Evolutionary conservation across 139 green algal species (phyloP).

Genomic region (Tetradesmus lagerheimii): DNA sequence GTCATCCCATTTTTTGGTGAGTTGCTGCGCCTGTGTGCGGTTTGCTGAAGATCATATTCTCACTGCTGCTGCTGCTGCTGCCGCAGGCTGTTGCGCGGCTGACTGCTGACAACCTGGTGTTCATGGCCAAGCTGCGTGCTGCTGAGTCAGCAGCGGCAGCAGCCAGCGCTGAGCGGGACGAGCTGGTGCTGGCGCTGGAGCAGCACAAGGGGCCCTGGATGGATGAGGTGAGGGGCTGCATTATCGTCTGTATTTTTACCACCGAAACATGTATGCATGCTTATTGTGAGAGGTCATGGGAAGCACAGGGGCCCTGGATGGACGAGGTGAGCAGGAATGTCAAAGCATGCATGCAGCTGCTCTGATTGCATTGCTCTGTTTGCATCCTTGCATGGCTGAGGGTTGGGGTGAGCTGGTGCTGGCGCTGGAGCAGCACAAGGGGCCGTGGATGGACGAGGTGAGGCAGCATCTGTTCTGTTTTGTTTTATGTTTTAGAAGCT

Average conservation of each 20-base stretch:
- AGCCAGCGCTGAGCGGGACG: constrained; percentile 47
- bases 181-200: constrained; percentile 59
- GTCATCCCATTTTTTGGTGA: no score
- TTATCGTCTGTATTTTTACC: no score
- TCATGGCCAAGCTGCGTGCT: constrained; percentile 69
- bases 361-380: neutral
- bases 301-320: constrained; percentile 68
- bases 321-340: constrained; percentile 58
- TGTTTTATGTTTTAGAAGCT: no score
- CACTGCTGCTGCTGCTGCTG: constrained; percentile 8
- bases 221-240: constrained; percentile 61
- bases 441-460: constrained; percentile 72
- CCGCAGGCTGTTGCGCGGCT: constrained; percentile 68
- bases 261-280: neutral
- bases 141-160: constrained; percentile 59
- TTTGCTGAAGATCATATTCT: no score
- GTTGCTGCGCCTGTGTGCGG: no score
- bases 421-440: constrained; percentile 65
- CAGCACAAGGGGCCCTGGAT: constrained; percentile 71
- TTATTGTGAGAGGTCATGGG: constrained; percentile 36
- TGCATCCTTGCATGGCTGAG: neutral
- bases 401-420: constrained; percentile 52
- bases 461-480: no score
- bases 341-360: no score
- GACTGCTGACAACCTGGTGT: constrained; percentile 76